Evolutionary conservation across 2,329 filamentous ascomycete genomes (phyloP).

Genomic region (Xylaria arbuscula): DNA sequence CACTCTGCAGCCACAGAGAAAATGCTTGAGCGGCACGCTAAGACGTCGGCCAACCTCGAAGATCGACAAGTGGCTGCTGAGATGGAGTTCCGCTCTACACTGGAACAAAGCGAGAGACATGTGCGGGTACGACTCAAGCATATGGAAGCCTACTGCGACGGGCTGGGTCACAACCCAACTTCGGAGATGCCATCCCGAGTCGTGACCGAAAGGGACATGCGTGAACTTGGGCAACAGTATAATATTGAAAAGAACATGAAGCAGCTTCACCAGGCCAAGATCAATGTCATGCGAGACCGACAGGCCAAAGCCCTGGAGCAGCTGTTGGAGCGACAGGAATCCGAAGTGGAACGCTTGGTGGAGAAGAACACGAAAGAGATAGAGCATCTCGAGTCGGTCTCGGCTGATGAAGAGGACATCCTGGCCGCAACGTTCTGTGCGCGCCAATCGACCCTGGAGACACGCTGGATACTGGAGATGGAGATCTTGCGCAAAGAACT

Average conservation of each 20-base stretch:
- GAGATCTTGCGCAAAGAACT: constrained; percentile 66
- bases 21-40: constrained; percentile 66
- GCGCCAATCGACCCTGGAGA: constrained; percentile 58
- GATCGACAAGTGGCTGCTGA: constrained; percentile 72
- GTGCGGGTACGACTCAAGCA: constrained; percentile 69
- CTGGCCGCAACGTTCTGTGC: constrained; percentile 58
- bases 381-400: constrained; percentile 59
- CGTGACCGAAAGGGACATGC: constrained; percentile 69
- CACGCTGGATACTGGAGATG: constrained; percentile 64
- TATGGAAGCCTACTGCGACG: constrained; percentile 74
- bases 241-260: constrained; percentile 69
- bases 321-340: constrained; percentile 64
- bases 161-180: constrained; percentile 57
- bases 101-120: constrained; percentile 68
- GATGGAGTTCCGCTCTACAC: constrained; percentile 65
- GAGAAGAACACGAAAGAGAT: constrained; percentile 61
- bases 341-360: constrained; percentile 60
- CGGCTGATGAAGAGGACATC: constrained; percentile 62
- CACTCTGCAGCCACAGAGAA: constrained; percentile 62
- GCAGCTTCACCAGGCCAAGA: constrained; percentile 67
- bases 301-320: constrained; percentile 72
- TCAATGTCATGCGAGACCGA: constrained; percentile 73
- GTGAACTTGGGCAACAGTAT: constrained; percentile 70
- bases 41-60: constrained; percentile 66
- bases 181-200: constrained; percentile 59